These are phyloP conservation scores for Chaetomium strumarium DNA, from an alignment of 2,329 filamentous ascomycete genomes.

Conservation along the genomic window DNA sequence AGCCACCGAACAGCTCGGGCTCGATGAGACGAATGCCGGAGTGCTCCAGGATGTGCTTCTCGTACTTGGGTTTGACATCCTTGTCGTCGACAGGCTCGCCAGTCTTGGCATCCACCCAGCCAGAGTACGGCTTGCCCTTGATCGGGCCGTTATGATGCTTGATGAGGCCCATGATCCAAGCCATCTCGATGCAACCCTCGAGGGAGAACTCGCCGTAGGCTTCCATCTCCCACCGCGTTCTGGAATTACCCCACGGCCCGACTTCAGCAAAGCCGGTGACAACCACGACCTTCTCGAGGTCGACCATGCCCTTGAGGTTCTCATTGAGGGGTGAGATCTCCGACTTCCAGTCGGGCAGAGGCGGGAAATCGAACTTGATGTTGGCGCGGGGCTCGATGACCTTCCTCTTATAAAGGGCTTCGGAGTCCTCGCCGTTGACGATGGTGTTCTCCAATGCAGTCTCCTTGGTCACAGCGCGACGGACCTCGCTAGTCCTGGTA, in stretches of 20 bases:
- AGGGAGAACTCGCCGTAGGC: conserved; percentile 93
- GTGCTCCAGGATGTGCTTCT: conserved; percentile 94
- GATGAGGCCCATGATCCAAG: conserved; percentile 99
- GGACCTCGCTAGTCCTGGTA: conserved; percentile 89
- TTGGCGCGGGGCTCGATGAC: conserved; percentile 91
- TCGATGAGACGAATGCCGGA: conserved; percentile 96
- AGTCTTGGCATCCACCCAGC: conserved; percentile 92
- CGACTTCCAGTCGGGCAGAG: conserved; percentile 82
- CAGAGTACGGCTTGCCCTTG: conserved; percentile 94
- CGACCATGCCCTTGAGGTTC: conserved; percentile 93
- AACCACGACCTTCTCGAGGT: conserved; percentile 95
- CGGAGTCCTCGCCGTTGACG: conserved; percentile 88
- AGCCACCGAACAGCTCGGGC: conserved; percentile 92
- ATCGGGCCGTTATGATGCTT: conserved; percentile 96
- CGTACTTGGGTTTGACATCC: conserved; percentile 95
- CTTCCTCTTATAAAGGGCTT: conserved; percentile 91
- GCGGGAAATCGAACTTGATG: conserved; percentile 95
- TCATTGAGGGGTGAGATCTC: conserved; percentile 86
- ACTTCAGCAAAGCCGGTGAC: conserved; percentile 95
- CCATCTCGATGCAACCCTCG: conserved; percentile 98
- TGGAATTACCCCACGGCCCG: conserved; percentile 96
- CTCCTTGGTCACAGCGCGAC: conserved; percentile 90
- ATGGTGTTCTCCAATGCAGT: conserved; percentile 95
- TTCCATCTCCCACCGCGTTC: conserved; percentile 99
- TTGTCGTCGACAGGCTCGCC: conserved; percentile 96